A percentile compares a stretch with the other conserved stretches of the same genome.
Evolutionary conservation across 495 filamentous ascomycete genomes (phyloP).

Genomic region (Aspergillus conjunctus): DNA sequence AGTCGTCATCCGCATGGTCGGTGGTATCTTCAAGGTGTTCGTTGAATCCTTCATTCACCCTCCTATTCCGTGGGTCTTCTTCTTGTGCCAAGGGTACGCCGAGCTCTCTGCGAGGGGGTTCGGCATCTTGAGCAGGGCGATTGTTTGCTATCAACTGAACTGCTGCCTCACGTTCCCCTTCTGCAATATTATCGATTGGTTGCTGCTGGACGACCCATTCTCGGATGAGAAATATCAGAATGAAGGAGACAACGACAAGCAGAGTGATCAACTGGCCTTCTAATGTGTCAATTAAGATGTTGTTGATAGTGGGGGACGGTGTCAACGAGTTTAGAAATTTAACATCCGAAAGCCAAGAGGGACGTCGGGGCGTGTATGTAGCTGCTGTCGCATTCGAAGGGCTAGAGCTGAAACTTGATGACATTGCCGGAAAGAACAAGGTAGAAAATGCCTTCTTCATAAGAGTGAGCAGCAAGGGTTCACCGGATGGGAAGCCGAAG

Average conservation of each 20-base stretch:
- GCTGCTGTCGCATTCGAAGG: constrained; percentile 29
- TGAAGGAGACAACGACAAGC: constrained; percentile 86
- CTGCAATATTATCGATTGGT: constrained; percentile 64
- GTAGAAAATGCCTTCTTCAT: constrained; percentile 47
- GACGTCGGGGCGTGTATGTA: constrained; percentile 36
- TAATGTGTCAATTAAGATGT: constrained; percentile 75
- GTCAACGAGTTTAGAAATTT: constrained; percentile 73
- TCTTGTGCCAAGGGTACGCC: constrained; percentile 10
- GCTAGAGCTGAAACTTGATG: constrained; percentile 24
- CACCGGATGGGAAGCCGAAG: constrained; percentile 45
- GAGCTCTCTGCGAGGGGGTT: constrained; percentile 13
- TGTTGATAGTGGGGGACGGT: constrained; percentile 71
- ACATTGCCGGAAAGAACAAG: constrained; percentile 44
- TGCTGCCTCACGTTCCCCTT: constrained; percentile 54
- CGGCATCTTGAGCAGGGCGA: constrained; percentile 29
- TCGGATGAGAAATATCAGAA: constrained; percentile 90
- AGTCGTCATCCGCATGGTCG: neutral
- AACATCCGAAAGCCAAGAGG: constrained; percentile 68
- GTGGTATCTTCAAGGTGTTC: neutral
- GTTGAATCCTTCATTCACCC: constrained; percentile 5
- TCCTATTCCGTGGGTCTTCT: constrained; percentile 20
- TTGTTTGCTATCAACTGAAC: constrained; percentile 45
- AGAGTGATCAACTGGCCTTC: constrained; percentile 94
- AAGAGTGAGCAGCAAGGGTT: constrained; percentile 52
- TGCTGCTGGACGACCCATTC: constrained; percentile 99